Conservation (phyloP, 1,284 basidiomycete species). For the Omphalotus olearius region DNA sequence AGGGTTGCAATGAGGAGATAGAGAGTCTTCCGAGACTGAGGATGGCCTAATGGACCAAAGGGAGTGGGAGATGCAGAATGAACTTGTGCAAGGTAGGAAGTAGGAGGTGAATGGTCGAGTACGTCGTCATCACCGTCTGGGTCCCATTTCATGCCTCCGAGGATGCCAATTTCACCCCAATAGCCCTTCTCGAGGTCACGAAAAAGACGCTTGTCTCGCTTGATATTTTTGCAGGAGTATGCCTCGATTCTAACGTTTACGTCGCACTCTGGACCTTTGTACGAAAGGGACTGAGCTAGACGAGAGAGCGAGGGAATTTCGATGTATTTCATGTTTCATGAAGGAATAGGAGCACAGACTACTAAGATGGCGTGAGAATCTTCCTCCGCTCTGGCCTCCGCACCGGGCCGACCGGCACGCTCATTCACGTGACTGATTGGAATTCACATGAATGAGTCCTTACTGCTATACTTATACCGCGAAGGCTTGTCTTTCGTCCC, state of each 20-base stretch:
- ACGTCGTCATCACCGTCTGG: slow-evolving; percentile 41
- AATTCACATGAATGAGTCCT: too few species aligned
- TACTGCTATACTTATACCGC: too few species aligned
- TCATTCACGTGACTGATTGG: too few species aligned
- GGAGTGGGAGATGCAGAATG: slow-evolving; percentile 70
- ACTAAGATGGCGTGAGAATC: too few species aligned
- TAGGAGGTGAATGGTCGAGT: slow-evolving; percentile 65
- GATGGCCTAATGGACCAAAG: slow-evolving; percentile 74
- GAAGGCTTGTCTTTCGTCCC: neutral
- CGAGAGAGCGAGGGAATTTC: slow-evolving; percentile 78
- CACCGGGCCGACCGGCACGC: too few species aligned
- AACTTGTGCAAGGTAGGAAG: slow-evolving; percentile 65
- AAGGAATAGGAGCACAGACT: neutral
- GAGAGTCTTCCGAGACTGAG: slow-evolving; percentile 80
- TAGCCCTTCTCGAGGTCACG: slow-evolving; percentile 87
- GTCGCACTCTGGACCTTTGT: slow-evolving; percentile 85
- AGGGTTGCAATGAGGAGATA: slow-evolving; percentile 95
- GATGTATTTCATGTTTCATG: slow-evolving; percentile 97
- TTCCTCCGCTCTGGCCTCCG: too few species aligned
- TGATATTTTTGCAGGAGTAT: slow-evolving; percentile 97
- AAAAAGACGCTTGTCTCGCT: slow-evolving; percentile 95
- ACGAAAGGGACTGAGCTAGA: slow-evolving; percentile 79
- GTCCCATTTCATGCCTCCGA: slow-evolving; percentile 7
- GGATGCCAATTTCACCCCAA: slow-evolving; percentile 22
- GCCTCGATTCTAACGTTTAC: slow-evolving; percentile 95